Conservation (phyloP, 345 rosid genomes). For the Gossypium sturtianum region DNA sequence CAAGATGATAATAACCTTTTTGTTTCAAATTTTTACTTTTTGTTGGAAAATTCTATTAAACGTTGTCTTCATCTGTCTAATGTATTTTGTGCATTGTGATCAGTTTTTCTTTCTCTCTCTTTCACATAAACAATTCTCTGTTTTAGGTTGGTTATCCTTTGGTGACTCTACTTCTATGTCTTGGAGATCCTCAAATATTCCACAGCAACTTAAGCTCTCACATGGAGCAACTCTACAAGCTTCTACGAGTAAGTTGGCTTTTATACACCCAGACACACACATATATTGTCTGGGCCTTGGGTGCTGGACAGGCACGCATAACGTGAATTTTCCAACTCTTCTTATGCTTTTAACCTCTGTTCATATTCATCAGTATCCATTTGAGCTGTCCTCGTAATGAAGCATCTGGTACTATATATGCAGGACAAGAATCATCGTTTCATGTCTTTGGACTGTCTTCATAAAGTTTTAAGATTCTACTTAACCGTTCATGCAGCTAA, state of each 20-base stretch:
- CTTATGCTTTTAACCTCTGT: background rate
- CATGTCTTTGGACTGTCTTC: conserved; percentile 96
- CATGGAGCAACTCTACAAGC: conserved; percentile 98
- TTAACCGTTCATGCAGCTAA: conserved; percentile 88
- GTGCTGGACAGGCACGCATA: background rate
- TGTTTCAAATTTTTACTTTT: no score
- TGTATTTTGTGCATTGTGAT: no score
- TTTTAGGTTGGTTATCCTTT: conserved; percentile 93
- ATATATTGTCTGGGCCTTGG: background rate
- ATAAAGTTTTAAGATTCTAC: conserved; percentile 93
- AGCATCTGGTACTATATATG: conserved; percentile 21
- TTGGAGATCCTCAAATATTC: conserved; percentile 93
- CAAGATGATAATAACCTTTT: no score
- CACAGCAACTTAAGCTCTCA: conserved; percentile 75
- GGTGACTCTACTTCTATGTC: conserved; percentile 97
- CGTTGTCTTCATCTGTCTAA: background rate
- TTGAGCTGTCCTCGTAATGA: background rate
- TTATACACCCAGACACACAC: background rate
- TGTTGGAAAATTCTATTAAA: background rate
- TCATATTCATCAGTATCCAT: background rate
- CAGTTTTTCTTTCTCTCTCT: background rate
- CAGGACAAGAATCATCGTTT: conserved; percentile 98
- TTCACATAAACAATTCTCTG: conserved; percentile 18
- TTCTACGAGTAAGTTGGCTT: conserved; percentile 69
- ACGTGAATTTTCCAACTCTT: background rate